Conservation (phyloP, 2,329 filamentous ascomycete species). For the Trichoderma polysporum region DNA sequence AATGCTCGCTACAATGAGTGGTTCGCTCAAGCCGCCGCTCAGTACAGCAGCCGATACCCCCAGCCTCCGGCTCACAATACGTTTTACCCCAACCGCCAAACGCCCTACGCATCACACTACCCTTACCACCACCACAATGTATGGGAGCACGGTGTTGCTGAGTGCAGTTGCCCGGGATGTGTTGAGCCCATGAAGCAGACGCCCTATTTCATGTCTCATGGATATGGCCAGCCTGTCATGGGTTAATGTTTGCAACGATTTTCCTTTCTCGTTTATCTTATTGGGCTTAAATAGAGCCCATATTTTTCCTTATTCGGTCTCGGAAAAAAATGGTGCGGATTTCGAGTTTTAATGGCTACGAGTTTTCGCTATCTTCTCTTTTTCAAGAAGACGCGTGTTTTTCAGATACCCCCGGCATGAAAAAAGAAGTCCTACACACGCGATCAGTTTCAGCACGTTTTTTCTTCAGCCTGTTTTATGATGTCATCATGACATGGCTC, state of each 20-base stretch:
- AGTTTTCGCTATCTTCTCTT: constrained; percentile 33
- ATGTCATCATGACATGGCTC: constrained; percentile 7
- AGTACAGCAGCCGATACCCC: constrained; percentile 47
- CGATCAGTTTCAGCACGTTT: constrained; percentile 28
- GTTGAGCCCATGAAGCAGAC: constrained; percentile 46
- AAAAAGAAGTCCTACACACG: constrained; percentile 34
- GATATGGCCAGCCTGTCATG: constrained; percentile 56
- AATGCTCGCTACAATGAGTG: constrained; percentile 59
- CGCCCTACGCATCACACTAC: constrained; percentile 44
- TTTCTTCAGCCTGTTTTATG: constrained; percentile 19
- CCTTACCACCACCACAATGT: constrained; percentile 45
- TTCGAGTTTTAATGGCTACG: constrained; percentile 34
- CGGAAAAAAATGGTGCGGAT: constrained; percentile 20
- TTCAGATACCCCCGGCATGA: constrained; percentile 44
- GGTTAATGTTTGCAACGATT: constrained; percentile 40
- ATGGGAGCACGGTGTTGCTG: constrained; percentile 53
- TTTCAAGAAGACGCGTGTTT: constrained; percentile 33
- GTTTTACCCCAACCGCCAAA: constrained; percentile 44
- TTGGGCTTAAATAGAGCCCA: not conserved
- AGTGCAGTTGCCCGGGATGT: constrained; percentile 52
- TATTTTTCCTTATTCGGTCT: constrained; percentile 15
- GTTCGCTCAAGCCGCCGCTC: constrained; percentile 48
- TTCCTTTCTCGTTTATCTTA: constrained; percentile 22
- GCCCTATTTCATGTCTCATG: constrained; percentile 49
- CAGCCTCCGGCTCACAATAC: constrained; percentile 42